These are phyloP conservation scores for Claviceps digitariae DNA, from an alignment of 2,329 filamentous ascomycete genomes.

Conservation along the genomic window DNA sequence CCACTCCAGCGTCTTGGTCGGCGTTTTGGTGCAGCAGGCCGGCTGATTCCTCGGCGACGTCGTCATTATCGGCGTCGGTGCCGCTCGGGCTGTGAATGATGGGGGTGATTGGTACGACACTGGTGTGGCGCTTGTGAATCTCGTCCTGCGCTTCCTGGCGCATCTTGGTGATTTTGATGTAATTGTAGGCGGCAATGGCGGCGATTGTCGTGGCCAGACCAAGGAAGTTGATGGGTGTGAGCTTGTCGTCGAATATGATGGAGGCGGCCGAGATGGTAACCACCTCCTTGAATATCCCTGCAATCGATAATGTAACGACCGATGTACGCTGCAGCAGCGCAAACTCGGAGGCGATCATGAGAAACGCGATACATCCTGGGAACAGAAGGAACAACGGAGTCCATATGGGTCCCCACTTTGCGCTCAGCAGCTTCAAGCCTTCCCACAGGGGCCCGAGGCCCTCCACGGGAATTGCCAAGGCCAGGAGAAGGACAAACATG, in stretches of 20 bases:
- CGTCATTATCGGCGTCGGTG: conserved; percentile 29
- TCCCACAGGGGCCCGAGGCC: conserved; percentile 55
- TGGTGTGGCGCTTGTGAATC: conserved; percentile 29
- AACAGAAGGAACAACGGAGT: conserved; percentile 70
- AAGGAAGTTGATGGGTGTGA: conserved; percentile 77
- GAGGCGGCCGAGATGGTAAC: conserved; percentile 86
- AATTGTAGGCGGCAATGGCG: conserved; percentile 85
- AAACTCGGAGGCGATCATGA: conserved; percentile 95
- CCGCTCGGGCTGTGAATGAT: conserved; percentile 24
- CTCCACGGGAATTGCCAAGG: conserved; percentile 77
- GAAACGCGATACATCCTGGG: conserved; percentile 80
- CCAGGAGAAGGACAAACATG: conserved; percentile 77
- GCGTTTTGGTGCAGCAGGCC: conserved; percentile 29
- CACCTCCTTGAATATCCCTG: conserved; percentile 97
- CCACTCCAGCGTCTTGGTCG: conserved; percentile 22
- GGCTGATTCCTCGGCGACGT: conserved; percentile 29
- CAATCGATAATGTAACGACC: conserved; percentile 91
- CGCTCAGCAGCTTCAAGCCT: conserved; percentile 50
- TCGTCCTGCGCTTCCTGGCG: conserved; percentile 53
- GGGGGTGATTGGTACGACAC: conserved; percentile 18
- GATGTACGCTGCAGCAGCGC: conserved; percentile 88
- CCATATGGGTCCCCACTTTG: conserved; percentile 52
- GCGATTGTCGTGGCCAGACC: conserved; percentile 79
- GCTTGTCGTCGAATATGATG: conserved; percentile 72
- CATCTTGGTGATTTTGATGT: conserved; percentile 88